Evolutionary conservation across 2,329 filamentous ascomycete genomes (phyloP).

Genomic region (Colletotrichum sojae): DNA sequence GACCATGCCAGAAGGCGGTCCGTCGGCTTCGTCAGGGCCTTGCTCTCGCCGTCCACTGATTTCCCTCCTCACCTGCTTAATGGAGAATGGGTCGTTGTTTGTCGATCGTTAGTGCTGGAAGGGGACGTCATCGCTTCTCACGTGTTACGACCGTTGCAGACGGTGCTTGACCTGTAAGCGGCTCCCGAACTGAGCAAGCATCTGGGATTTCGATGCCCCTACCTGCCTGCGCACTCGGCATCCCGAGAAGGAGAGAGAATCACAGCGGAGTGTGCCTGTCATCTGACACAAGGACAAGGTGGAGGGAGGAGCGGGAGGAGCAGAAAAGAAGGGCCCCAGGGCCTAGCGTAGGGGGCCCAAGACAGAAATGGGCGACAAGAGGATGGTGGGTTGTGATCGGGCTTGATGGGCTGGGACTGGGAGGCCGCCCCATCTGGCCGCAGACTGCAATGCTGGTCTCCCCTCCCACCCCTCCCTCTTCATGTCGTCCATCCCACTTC

Average conservation of each 20-base stretch:
- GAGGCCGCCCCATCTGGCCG: slow-evolving; percentile 38
- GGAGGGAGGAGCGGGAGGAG: slow-evolving; percentile 35
- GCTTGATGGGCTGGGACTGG: slow-evolving; percentile 38
- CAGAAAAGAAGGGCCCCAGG: slow-evolving; percentile 31
- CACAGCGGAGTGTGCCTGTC: slow-evolving; percentile 20
- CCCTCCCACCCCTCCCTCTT: slow-evolving; percentile 22
- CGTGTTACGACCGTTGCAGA: slow-evolving; percentile 7
- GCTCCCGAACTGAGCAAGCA: slow-evolving; percentile 3
- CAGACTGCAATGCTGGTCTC: slow-evolving; percentile 13
- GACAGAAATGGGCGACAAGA: slow-evolving; percentile 25
- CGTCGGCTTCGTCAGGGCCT: not conserved
- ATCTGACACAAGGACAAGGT: slow-evolving; percentile 24
- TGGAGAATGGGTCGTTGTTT: not conserved
- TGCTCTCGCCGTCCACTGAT: not conserved
- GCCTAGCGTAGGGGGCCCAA: slow-evolving; percentile 29
- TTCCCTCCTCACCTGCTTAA: slow-evolving; percentile 5
- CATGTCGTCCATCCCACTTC: slow-evolving; percentile 38
- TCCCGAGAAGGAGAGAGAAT: slow-evolving; percentile 6
- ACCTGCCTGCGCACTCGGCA: not conserved
- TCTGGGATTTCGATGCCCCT: not conserved
- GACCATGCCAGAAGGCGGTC: slow-evolving; percentile 1
- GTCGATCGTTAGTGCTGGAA: not conserved
- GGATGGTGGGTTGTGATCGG: slow-evolving; percentile 38
- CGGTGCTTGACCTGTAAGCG: not conserved
- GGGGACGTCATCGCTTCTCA: slow-evolving; percentile 31